A percentile compares a stretch with the other conserved stretches of the same genome.
Conservation (phyloP, 2,329 filamentous ascomycete genomes). For the Fusarium xyrophilum region DNA sequence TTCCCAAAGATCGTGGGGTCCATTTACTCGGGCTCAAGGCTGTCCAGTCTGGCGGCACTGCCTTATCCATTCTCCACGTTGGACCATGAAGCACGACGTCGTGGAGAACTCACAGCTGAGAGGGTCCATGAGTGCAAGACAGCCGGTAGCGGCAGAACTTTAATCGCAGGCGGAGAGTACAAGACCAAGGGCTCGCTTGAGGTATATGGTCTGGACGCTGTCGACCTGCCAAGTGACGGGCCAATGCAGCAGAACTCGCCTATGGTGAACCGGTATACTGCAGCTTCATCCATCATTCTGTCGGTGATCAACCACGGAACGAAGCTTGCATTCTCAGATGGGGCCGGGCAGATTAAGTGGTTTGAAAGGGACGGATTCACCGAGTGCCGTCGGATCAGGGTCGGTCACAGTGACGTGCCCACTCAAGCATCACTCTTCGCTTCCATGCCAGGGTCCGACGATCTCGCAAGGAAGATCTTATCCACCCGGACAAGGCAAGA, state of each 20-base stretch:
- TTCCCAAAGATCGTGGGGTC: slow-evolving; percentile 80
- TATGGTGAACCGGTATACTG: slow-evolving; percentile 83
- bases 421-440: slow-evolving; percentile 59
- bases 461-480: slow-evolving; percentile 81
- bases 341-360: slow-evolving; percentile 86
- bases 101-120: slow-evolving; percentile 61
- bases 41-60: slow-evolving; percentile 75
- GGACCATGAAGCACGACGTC: slow-evolving; percentile 64
- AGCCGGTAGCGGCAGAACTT: slow-evolving; percentile 63
- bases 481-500: slow-evolving; percentile 58
- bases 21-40: slow-evolving; percentile 81
- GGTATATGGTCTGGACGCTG: slow-evolving; percentile 70
- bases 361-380: slow-evolving; percentile 82
- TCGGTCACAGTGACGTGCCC: slow-evolving; percentile 61
- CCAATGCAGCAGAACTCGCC: slow-evolving; percentile 52
- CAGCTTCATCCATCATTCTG: slow-evolving; percentile 79
- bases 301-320: slow-evolving; percentile 83
- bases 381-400: slow-evolving; percentile 61
- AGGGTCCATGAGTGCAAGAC: slow-evolving; percentile 62
- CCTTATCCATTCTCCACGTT: slow-evolving; percentile 71
- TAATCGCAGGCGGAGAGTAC: slow-evolving; percentile 88
- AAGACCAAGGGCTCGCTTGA: slow-evolving; percentile 91
- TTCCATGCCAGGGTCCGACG: slow-evolving; percentile 63
- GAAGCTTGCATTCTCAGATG: slow-evolving; percentile 82
- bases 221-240: slow-evolving; percentile 39